Percentiles rank a stretch among this genome's conserved stretches.
Conservation (phyloP, 2,329 filamentous ascomycete species). For the Diaporthe humulicola region DNA sequence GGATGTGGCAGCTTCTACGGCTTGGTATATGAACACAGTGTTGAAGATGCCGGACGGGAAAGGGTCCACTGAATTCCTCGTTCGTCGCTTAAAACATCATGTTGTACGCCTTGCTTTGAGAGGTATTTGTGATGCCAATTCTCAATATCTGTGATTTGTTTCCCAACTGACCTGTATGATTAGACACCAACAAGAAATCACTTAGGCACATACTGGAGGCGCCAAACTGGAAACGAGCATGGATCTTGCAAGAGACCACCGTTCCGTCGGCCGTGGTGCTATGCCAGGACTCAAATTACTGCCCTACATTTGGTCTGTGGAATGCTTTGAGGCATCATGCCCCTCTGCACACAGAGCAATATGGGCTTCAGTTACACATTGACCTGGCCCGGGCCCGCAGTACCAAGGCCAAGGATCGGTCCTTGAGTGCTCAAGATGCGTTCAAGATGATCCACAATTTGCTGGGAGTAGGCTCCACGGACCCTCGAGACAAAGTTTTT, state of each 20-base stretch:
- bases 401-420: background rate
- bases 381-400: background rate
- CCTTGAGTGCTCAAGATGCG: background rate
- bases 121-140: background rate
- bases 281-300: background rate
- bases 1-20: background rate
- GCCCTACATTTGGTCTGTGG: background rate
- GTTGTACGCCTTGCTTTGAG: background rate
- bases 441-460: background rate
- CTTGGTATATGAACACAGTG: background rate
- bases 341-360: background rate
- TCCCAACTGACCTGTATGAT: background rate
- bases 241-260: background rate
- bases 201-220: background rate
- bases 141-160: no score
- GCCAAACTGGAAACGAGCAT: background rate
- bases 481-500: background rate
- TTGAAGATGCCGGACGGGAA: background rate
- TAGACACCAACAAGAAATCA: background rate
- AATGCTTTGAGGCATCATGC: background rate
- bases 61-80: background rate
- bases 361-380: background rate
- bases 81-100: background rate
- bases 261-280: background rate
- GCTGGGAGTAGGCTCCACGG: background rate